Base-by-base conservation (phyloP, 2,329 filamentous ascomycete species). In the Cordyceps tenuipes region DNA sequence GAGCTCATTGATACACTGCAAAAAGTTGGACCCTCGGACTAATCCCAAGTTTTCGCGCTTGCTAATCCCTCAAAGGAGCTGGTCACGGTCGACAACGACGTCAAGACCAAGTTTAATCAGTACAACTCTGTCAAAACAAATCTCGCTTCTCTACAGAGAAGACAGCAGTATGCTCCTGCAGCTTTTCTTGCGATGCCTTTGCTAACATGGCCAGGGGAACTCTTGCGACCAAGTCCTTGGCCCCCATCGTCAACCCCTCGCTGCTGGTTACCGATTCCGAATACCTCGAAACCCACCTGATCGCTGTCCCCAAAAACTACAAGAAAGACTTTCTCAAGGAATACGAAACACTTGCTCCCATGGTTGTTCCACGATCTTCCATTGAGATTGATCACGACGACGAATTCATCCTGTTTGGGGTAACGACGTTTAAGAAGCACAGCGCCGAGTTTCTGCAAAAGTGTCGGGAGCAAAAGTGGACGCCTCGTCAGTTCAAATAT, bases 391-490 rank as follows among this genome's bases (percentile, higher is more conserved):
- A 90, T 50, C 83, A 89, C 62, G 94, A 99, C 68, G 87, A 91
- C 63, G 94, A 99, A 68, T 97, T 95, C 69, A 85, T 86, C 2
- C 80, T 99, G 19, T 97, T 89, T 69, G 87, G 89, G 4, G 92
- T 96, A 54, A 94, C 91, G 3, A 89, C 89, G 0, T 99, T 99
- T 77, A 96, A 96, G 79, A 97, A 97, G 76, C 82, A 91, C 71
- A 85, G 87, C 64, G 75, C 81, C 63, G 94, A 97, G 68, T 97
- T 99, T 69, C 78, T 95, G 61, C 89, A 94, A 73, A 96, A 96
- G 76, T 91, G 88, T 69, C 84, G 94, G 65, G 94, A 97, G 72
- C 86, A 90, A 68, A 91, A 94, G 71, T 99, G 93, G 91, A 93
- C 90, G 46, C 94, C 94, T 2, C 85, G 94, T 62, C 93, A 97